Evolutionary conservation across 2,329 filamentous ascomycete species (phyloP), one percentile per base, ranked within the genome.

Genomic region (Sporothrix mexicana): DNA sequence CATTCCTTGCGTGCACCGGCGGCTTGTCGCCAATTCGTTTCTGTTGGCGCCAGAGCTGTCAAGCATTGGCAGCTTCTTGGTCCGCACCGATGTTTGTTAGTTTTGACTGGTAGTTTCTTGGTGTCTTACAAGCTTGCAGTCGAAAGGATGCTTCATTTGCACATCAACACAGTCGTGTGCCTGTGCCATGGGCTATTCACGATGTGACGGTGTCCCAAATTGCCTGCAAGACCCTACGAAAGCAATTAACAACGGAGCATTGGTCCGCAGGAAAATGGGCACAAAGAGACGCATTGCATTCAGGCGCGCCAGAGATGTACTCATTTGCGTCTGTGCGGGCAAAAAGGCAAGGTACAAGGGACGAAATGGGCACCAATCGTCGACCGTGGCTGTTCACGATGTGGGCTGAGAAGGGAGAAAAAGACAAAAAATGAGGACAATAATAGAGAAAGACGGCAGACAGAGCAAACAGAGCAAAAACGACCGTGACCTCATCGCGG

Each of bases 261-360:
- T 23, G 12, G n/a, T 66, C 61, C 61, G 41, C 17, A 25, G 61
- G 61, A 47, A 66, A 66, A 17, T 23, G n/a, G 61, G 17, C 45
- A 66, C 61, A 66, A 66, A 45, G 8, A 3, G 12, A 66, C 12
- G n/a, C 20, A 47, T 10, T 13, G 41, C 12, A 66, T 47, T 66
- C 41, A 66, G 61, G 61, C 61, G 61, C 61, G 61, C 61, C 41
- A 25, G n/a, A 25, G 41, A 47, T 47, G 61, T 47, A 66, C 41
- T 23, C 6, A 20, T 45, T 23, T 64, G 57, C 25, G 43, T 4
- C 13, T 23, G 8, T 20, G 51, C 55, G 13, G 13, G 25, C 55
- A 1, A 59, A 36, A 59, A 36, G 9, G 20, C 59, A 23, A 25
- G 61, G 61, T 12, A 53, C 36, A 12, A 30, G 41, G 51, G n/a